These are phyloP conservation scores for Penicillium sp. DNA, from an alignment of 2,329 filamentous ascomycete species.

Conservation along the genomic window DNA sequence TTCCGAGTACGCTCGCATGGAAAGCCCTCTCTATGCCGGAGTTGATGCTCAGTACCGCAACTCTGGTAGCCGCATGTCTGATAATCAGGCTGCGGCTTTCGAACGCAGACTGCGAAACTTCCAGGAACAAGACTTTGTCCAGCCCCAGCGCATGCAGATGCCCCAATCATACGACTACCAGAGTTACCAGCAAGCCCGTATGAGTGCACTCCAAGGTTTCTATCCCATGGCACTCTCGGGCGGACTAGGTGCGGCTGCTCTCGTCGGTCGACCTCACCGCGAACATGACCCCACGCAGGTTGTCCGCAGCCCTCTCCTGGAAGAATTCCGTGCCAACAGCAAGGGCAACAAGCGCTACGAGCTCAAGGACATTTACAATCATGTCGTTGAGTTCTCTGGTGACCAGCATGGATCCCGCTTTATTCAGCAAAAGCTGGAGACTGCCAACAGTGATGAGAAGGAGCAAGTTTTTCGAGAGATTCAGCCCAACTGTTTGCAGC, in stretches of 20 bases:
- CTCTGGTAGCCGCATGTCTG: constrained; percentile 42
- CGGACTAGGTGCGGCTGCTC: constrained; percentile 31
- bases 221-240: constrained; percentile 36
- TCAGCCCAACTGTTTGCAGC: constrained; percentile 73
- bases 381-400: constrained; percentile 91
- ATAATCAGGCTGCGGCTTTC: constrained; percentile 45
- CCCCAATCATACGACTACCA: constrained; percentile 34
- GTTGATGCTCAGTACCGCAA: constrained; percentile 47
- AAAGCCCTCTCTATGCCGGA: constrained; percentile 46
- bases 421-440: constrained; percentile 88
- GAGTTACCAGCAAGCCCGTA: constrained; percentile 28
- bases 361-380: constrained; percentile 81
- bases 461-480: constrained; percentile 87
- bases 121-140: constrained; percentile 42
- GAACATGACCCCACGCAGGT: constrained; percentile 61
- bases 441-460: constrained; percentile 93
- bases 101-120: constrained; percentile 51
- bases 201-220: constrained; percentile 37
- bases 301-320: constrained; percentile 68
- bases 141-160: constrained; percentile 31
- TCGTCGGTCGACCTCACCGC: constrained; percentile 47
- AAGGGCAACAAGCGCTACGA: constrained; percentile 76
- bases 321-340: constrained; percentile 72
- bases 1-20: constrained; percentile 47
- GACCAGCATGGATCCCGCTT: constrained; percentile 95